phyloP scores from a whole-genome alignment of 83 land plant species.

The Picea abies region DNA sequence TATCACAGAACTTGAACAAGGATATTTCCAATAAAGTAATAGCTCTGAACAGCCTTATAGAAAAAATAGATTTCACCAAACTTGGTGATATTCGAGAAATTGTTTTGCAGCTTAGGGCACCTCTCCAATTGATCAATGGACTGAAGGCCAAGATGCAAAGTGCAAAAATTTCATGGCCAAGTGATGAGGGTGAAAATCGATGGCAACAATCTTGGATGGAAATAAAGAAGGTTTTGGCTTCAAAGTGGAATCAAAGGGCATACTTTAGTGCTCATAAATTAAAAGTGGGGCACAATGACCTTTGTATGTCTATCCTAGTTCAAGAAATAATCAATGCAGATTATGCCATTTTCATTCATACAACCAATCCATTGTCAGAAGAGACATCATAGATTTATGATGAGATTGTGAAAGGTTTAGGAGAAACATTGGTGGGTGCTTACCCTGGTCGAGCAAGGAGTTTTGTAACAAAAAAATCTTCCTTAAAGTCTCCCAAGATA shows the following conservation, averaged over 20 bases:
- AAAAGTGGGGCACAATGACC: slow-evolving; percentile 52
- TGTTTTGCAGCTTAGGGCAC: too few species aligned
- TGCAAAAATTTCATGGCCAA: slow-evolving; percentile 61
- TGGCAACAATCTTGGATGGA: slow-evolving; percentile 61
- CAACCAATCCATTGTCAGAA: slow-evolving; percentile 54
- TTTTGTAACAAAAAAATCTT: too few species aligned
- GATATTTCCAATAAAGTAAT: too few species aligned
- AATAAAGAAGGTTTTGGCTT: slow-evolving; percentile 71
- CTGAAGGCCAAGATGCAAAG: slow-evolving; percentile 38
- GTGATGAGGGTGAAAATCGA: slow-evolving; percentile 53
- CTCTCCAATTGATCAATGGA: slow-evolving; percentile 28
- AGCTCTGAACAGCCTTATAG: too few species aligned
- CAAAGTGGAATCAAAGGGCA: slow-evolving; percentile 74
- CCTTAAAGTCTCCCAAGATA: too few species aligned
- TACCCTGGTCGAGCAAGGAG: too few species aligned
- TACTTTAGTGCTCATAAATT: slow-evolving; percentile 60
- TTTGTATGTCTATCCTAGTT: slow-evolving; percentile 34
- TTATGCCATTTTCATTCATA: slow-evolving; percentile 68
- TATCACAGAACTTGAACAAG: too few species aligned
- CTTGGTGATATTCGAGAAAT: too few species aligned
- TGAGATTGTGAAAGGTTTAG: neutral
- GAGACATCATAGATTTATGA: slow-evolving; percentile 60
- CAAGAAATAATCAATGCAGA: slow-evolving; percentile 46
- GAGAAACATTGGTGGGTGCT: too few species aligned
- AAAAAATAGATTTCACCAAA: too few species aligned